Conservation (phyloP, 345 rosid species). For the Populus ilicifolia region DNA sequence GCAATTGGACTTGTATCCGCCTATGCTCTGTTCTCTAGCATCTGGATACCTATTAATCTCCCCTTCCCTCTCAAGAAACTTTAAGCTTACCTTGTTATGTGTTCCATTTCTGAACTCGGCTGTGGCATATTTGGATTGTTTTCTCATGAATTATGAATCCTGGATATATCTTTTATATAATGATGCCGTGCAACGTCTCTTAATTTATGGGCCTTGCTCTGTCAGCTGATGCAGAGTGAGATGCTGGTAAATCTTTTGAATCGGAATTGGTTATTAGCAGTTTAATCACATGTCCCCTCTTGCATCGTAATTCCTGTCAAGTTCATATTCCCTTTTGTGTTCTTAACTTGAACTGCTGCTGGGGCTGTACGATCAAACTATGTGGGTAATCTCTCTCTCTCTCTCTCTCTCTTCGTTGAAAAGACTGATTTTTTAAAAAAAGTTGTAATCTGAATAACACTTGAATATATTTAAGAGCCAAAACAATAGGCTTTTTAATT, state of each 20-base stretch:
- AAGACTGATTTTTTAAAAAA: too few relatives aligned
- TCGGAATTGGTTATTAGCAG: background rate
- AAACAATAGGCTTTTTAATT: background rate
- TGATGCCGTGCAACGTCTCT: too few relatives aligned
- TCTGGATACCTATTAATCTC: background rate
- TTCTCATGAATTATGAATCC: background rate
- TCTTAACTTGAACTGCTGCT: background rate
- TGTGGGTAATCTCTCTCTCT: too few relatives aligned
- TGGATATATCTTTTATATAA: background rate
- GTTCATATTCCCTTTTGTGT: background rate
- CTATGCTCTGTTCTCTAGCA: background rate
- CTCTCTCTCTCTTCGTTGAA: too few relatives aligned
- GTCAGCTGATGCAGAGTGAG: background rate
- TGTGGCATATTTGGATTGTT: conserved; percentile 2
- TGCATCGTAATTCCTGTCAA: too few relatives aligned
- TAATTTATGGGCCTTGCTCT: background rate
- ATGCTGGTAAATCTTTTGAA: background rate
- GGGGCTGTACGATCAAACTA: background rate
- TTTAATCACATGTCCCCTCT: background rate
- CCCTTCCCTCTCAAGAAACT: background rate
- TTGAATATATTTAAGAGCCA: too few relatives aligned
- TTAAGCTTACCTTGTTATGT: background rate
- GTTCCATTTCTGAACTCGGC: background rate
- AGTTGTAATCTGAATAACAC: too few relatives aligned
- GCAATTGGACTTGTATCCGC: background rate